A percentile compares a stretch with the other conserved stretches of the same genome.
Conservation (phyloP, 2,329 filamentous ascomycete species). For the Alternaria panax region DNA sequence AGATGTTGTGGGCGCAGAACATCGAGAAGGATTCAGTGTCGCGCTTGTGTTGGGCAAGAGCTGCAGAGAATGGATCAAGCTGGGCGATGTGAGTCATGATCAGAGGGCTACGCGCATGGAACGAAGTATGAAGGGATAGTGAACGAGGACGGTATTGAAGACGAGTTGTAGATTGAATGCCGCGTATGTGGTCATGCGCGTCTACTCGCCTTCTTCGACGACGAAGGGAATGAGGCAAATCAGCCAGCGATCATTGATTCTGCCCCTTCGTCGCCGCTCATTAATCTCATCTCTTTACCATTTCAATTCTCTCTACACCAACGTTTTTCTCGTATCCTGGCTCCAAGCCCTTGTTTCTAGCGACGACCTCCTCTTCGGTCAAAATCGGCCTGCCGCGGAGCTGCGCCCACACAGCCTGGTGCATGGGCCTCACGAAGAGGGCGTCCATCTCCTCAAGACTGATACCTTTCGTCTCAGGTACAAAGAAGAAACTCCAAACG, state of each 20-base stretch:
- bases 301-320: constrained; percentile 30
- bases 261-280: neutral
- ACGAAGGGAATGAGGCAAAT: neutral
- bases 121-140: neutral
- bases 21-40: neutral
- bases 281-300: constrained; percentile 10
- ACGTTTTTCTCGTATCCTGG: constrained; percentile 24
- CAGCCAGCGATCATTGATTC: neutral
- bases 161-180: constrained; percentile 3
- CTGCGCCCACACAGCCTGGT: constrained; percentile 43
- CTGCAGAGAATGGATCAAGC: neutral
- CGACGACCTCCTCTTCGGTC: constrained; percentile 22
- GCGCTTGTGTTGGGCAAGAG: neutral
- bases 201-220: constrained; percentile 1
- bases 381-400: constrained; percentile 31
- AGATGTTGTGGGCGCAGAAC: constrained; percentile 13
- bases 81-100: neutral
- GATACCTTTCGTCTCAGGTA: constrained; percentile 44
- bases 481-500: constrained; percentile 44
- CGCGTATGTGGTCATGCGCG: neutral
- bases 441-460: constrained; percentile 44
- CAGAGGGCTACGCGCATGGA: too few relatives aligned
- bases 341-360: constrained; percentile 26
- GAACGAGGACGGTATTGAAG: neutral
- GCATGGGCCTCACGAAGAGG: constrained; percentile 39